Percentiles rank a stretch among this genome's conserved stretches.
These are phyloP conservation scores for Blastobotrys attinorum DNA, from an alignment of 805 yeast genomes.

Conservation along the genomic window DNA sequence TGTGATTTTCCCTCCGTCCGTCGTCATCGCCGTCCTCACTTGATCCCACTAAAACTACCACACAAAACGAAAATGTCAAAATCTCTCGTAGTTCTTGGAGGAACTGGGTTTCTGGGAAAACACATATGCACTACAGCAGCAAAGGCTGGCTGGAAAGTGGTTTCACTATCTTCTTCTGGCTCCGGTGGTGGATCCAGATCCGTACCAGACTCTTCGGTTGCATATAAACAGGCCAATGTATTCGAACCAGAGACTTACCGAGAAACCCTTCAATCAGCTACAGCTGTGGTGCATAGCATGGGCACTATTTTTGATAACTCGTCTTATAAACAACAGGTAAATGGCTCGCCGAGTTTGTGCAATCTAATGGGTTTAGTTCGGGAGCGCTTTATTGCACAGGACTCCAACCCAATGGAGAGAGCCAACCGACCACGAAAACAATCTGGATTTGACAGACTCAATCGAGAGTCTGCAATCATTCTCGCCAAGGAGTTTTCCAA, in stretches of 20 bases:
- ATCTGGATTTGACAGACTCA: slow-evolving; percentile 51
- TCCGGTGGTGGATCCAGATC: slow-evolving; percentile 32
- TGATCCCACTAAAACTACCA: no score
- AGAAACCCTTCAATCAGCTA: slow-evolving; percentile 38
- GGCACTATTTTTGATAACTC: slow-evolving; percentile 66
- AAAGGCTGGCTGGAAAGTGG: slow-evolving; percentile 53
- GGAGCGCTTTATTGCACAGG: slow-evolving; percentile 28
- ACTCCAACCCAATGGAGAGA: slow-evolving; percentile 46
- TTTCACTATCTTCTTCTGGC: slow-evolving; percentile 55
- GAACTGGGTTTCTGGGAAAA: slow-evolving; percentile 73
- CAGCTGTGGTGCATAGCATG: slow-evolving; percentile 73
- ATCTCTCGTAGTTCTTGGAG: slow-evolving; percentile 67
- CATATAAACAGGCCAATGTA: slow-evolving; percentile 62
- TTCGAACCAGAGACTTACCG: slow-evolving; percentile 55
- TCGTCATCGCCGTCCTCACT: no score
- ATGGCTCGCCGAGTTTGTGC: background rate
- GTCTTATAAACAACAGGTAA: slow-evolving; percentile 49
- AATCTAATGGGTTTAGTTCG: slow-evolving; percentile 4
- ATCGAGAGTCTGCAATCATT: slow-evolving; percentile 59
- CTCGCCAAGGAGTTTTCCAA: slow-evolving; percentile 49
- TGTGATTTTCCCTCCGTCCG: no score
- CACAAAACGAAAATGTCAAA: slow-evolving; percentile 16
- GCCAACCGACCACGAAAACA: background rate
- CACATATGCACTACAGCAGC: slow-evolving; percentile 65
- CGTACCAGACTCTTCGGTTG: slow-evolving; percentile 33